These are phyloP conservation scores for Dryas alaskensis DNA, from an alignment of 306 rosid species.

Conservation along the genomic window DNA sequence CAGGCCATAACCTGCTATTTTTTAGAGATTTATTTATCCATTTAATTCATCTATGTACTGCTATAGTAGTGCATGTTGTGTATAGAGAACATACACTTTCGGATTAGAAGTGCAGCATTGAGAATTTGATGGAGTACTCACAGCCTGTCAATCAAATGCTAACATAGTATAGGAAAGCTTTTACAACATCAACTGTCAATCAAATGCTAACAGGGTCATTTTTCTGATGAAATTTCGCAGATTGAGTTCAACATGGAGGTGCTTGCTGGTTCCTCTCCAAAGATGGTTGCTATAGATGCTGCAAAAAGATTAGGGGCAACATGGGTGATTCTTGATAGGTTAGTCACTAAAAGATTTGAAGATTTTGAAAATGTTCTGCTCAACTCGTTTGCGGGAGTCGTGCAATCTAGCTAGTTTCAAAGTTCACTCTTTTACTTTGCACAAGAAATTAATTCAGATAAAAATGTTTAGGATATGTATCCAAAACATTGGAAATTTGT, in stretches of 20 bases:
- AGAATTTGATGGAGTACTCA: background rate
- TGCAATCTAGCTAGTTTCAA: background rate
- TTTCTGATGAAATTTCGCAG: slow-evolving; percentile 40
- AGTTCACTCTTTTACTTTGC: background rate
- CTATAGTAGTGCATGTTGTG: background rate
- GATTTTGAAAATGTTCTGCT: background rate
- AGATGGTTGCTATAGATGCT: slow-evolving; percentile 38
- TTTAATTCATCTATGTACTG: background rate
- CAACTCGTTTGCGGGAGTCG: background rate
- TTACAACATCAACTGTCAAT: background rate
- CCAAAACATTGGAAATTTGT: background rate
- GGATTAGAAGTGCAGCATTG: background rate
- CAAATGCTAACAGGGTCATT: background rate
- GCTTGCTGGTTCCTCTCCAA: slow-evolving; percentile 40
- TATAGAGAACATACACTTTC: background rate
- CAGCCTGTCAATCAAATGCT: background rate
- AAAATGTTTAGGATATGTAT: background rate
- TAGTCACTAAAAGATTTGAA: slow-evolving; percentile 9
- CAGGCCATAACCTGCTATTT: background rate
- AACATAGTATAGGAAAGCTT: background rate
- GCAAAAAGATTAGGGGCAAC: slow-evolving; percentile 42
- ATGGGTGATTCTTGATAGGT: slow-evolving; percentile 74
- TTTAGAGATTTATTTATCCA: background rate
- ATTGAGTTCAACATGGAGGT: slow-evolving; percentile 48
- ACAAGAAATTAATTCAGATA: background rate